A percentile compares a stretch with the other conserved stretches of the same genome.
phyloP scores from a whole-genome alignment of 257 asterid genomes.

The Penstemon newberryi region DNA sequence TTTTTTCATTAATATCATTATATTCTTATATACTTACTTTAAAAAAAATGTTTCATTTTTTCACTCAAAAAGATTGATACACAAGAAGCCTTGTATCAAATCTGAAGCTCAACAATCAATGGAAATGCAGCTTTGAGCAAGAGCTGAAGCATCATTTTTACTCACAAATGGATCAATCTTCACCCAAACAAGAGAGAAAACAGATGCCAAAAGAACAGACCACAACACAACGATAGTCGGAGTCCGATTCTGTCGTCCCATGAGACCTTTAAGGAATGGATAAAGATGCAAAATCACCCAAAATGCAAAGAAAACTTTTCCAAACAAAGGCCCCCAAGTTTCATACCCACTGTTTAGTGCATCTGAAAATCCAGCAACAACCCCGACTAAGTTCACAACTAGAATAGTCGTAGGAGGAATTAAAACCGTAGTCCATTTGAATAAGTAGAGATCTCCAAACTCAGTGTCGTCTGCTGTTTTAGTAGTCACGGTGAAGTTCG shows the following conservation, averaged over 20 bases:
- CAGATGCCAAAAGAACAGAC: constrained; percentile 95
- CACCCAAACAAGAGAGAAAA: constrained; percentile 95
- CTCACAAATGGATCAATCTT: constrained; percentile 81
- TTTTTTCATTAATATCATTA: constrained; percentile 1
- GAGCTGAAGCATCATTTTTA: constrained; percentile 46
- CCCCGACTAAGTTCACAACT: constrained; percentile 78
- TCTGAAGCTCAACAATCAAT: constrained; percentile 70
- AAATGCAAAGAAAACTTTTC: constrained; percentile 84
- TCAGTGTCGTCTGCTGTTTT: constrained; percentile 83
- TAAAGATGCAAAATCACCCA: constrained; percentile 93
- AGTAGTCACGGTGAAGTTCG: constrained; percentile 87
- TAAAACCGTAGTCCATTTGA: constrained; percentile 95
- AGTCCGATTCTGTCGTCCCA: constrained; percentile 93
- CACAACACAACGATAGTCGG: constrained; percentile 87
- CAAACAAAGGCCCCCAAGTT: constrained; percentile 93
- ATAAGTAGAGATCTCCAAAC: constrained; percentile 78
- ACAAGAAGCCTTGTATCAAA: neutral
- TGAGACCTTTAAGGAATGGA: constrained; percentile 92
- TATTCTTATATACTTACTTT: neutral
- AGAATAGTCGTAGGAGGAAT: constrained; percentile 94
- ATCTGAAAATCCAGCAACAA: constrained; percentile 91
- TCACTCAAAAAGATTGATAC: neutral
- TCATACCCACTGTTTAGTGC: constrained; percentile 92
- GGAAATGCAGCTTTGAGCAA: constrained; percentile 67
- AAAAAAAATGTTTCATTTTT: neutral